Evolutionary conservation across 2,329 filamentous ascomycete genomes (phyloP), one percentile per base, ranked within the genome.

Genomic region (Mariannaea sp.): DNA sequence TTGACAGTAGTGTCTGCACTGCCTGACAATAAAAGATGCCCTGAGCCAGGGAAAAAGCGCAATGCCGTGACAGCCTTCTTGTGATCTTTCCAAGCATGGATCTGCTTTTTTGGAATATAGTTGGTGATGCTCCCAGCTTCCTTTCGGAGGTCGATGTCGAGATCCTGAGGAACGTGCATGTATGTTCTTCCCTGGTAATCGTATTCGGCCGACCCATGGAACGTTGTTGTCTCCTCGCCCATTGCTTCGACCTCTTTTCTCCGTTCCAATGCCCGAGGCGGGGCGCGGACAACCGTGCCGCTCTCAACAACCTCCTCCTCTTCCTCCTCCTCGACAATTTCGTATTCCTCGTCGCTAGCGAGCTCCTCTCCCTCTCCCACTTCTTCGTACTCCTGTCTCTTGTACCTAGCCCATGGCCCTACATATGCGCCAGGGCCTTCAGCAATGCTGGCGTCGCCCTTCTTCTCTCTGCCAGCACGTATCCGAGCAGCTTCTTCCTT

Each of bases 101-200:
- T 80, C 64, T 94, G 80, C 76, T 96, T 97, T 80, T 96, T 97
- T 30, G 94, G 94, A 52, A 95, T 90, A 70, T 85, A 99, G 72
- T 96, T 97, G 69, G 92, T 92, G 68, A 84, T 73, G 67, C 87
- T 92, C 65, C 89, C 90, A 38, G 80, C 72, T 56, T 95, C 91
- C 74, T 94, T 95, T 59, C 81, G 83, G 64, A 99, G 78, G 69
- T 96, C 89, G 70, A 96, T 79, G 68, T 91, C 90, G 73, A 96
- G 76, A 70, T 96, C 92, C 71, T 91, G 92, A 3, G 94, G 94
- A 39, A 97, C 81, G 73, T 99, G 94, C 93, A 99, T 97, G 71
- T 96, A 99, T 27, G 93, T 96, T 60, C 94, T 82, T 41, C 94
- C 94, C 71, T 95, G 89, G 76, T 99, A 99, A 71, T 99, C 94